phyloP scores from a whole-genome alignment of 768 basidiomycete genomes.

The Tricholoma terreum region DNA sequence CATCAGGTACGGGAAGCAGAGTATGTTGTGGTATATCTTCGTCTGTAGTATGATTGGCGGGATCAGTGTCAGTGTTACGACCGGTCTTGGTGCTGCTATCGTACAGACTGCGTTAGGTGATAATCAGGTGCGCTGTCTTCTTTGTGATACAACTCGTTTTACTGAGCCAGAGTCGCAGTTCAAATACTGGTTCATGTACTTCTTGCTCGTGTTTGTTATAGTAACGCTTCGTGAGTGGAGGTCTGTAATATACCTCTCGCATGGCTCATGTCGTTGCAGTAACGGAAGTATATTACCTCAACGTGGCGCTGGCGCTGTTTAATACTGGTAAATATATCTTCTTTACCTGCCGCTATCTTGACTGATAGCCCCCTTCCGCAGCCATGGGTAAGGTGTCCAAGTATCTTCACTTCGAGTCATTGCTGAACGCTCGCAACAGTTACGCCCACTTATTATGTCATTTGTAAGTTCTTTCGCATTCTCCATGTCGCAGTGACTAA shows the following conservation, averaged over 20 bases:
- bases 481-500: conserved; percentile 1
- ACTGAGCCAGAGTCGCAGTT: conserved; percentile 47
- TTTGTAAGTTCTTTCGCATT: conserved; percentile 47
- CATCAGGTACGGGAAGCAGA: conserved; percentile 77
- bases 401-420: neutral
- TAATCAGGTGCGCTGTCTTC: conserved; percentile 57
- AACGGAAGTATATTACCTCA: conserved; percentile 92
- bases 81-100: conserved; percentile 89
- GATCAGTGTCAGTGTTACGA: conserved; percentile 90
- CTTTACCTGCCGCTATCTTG: conserved; percentile 49
- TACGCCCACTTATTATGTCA: conserved; percentile 85
- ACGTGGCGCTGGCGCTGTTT: conserved; percentile 93
- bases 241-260: conserved; percentile 8
- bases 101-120: conserved; percentile 73
- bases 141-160: neutral
- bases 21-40: conserved; percentile 93
- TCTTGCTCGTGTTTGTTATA: conserved; percentile 78
- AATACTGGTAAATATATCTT: conserved; percentile 64
- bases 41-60: conserved; percentile 98
- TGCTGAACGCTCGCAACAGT: conserved; percentile 42
- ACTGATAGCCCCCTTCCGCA: conserved; percentile 36
- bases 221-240: conserved; percentile 67
- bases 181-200: conserved; percentile 90
- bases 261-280: conserved; percentile 38
- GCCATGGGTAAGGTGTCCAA: conserved; percentile 14